Base-by-base conservation (phyloP, 1,139 yeast genomes). In the Yamadazyma pseudoaaseri region DNA sequence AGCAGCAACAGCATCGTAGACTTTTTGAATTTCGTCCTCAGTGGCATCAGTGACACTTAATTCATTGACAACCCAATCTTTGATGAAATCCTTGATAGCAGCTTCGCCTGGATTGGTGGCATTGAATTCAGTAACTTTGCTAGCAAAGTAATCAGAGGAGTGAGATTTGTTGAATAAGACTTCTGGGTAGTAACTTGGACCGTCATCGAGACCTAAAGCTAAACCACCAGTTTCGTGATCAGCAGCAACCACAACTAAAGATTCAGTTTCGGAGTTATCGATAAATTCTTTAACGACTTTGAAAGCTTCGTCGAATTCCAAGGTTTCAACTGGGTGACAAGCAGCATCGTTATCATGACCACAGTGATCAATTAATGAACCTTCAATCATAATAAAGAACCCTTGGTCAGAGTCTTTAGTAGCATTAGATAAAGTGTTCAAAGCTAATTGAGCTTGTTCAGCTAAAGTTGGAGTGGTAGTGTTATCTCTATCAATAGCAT, bases 201-300 rank as follows among this genome's bases (percentile, higher is more conserved):
- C 55, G 20, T 82, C 63, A 60, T 86, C 95, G 57, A 83, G 74
- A 2, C 92, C 89, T 30, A 83, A 71, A 26, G 65, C 62, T 31
- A 87, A 66, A 1, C 96, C 96, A 42, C 96, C 96, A 29, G 96
- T 87, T 56, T 87, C 96, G 58, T 87, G 97, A 54, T 87, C 96
- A 21, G 94, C 82, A 2, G 95, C 86, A 14, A 89, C 76, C 26
- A 87, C 65, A 20, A 86, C 72, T 32, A 83, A 64, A 1, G 96
- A 86, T 42, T 86, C 95, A 9, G 73, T 76, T 32, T 82, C 83
- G 3, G 81, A 55, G 10, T 68, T 51, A 41, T 81, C 76, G 29
- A 83, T 85, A 54, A 77, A 86, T 26, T 83, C 77, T 30, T 75
- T 57, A 2, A 80, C 95, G 7, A 83, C 82, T 40, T 70, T 55